Evolutionary conservation across 108 stramenopile genomes (phyloP).

Genomic region (Stephanodiscus minutulus): DNA sequence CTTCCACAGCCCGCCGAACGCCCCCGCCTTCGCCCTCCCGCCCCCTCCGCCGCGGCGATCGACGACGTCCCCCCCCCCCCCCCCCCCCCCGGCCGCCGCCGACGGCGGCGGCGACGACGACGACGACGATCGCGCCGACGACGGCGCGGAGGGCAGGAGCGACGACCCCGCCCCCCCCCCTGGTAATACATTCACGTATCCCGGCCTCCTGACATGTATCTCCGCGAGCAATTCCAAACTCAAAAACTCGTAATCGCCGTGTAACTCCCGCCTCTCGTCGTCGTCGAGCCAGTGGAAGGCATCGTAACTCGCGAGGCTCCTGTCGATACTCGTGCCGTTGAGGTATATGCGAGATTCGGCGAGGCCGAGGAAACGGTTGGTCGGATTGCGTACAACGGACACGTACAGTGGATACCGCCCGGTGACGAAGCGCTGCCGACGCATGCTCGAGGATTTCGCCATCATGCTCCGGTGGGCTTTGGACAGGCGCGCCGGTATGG

Average conservation of each 20-base stretch:
- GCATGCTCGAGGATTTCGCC: slow-evolving; percentile 49
- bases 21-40: slow-evolving; percentile 20
- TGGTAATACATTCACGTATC: slow-evolving; percentile 70
- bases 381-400: slow-evolving; percentile 68
- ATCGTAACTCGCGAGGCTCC: slow-evolving; percentile 67
- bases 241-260: slow-evolving; percentile 60
- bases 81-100: slow-evolving; percentile 21
- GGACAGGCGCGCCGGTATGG: slow-evolving; percentile 27
- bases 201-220: slow-evolving; percentile 72
- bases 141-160: slow-evolving; percentile 20
- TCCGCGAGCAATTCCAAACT: slow-evolving; percentile 79
- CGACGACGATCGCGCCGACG: neutral
- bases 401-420: slow-evolving; percentile 72
- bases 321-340: slow-evolving; percentile 71
- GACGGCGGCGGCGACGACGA: slow-evolving; percentile 32
- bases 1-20: slow-evolving; percentile 30
- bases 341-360: slow-evolving; percentile 60
- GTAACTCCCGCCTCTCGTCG: slow-evolving; percentile 58
- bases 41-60: slow-evolving; percentile 10
- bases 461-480: slow-evolving; percentile 64
- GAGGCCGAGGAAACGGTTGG: slow-evolving; percentile 62
- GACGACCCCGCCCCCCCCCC: slow-evolving; percentile 57
- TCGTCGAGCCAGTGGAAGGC: slow-evolving; percentile 78
- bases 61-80: slow-evolving; percentile 4
- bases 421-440: slow-evolving; percentile 77